phyloP scores from a whole-genome alignment of 306 rosid species.

The Oemleria cerasiformis region DNA sequence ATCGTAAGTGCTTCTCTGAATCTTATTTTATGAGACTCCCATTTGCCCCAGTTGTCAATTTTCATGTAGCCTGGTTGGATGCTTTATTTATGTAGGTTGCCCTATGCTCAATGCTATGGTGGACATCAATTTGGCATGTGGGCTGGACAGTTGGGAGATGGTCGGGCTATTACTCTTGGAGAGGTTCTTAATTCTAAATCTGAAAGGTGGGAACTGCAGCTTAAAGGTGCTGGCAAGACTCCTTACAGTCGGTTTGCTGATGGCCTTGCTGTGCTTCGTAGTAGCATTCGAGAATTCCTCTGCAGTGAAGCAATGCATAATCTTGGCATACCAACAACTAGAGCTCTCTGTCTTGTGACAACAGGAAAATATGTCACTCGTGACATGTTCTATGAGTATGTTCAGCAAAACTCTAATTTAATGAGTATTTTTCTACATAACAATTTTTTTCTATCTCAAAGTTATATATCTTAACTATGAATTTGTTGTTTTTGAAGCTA shows the following conservation, averaged over 20 bases:
- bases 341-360: constrained; percentile 80
- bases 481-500: too few relatives aligned
- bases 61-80: constrained; percentile 16
- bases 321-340: constrained; percentile 95
- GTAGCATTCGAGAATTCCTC: constrained; percentile 94
- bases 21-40: constrained; percentile 11
- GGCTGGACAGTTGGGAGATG: constrained; percentile 99
- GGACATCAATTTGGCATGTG: constrained; percentile 99
- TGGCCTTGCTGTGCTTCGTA: constrained; percentile 97
- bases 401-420: constrained; percentile 16
- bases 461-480: too few relatives aligned
- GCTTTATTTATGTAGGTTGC: constrained; percentile 49
- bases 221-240: constrained; percentile 98
- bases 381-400: constrained; percentile 98
- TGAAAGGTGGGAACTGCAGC: constrained; percentile 95
- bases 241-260: constrained; percentile 97
- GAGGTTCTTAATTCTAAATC: constrained; percentile 77
- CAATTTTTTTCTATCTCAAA: neutral
- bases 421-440: neutral
- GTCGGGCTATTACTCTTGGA: constrained; percentile 92
- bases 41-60: constrained; percentile 10
- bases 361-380: constrained; percentile 85
- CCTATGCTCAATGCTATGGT: constrained; percentile 97
- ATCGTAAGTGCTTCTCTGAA: constrained; percentile 56
- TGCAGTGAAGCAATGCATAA: constrained; percentile 98